These are phyloP conservation scores for Salisapilia sapeloensis DNA, from an alignment of 352 stramenopile species.

Conservation along the genomic window DNA sequence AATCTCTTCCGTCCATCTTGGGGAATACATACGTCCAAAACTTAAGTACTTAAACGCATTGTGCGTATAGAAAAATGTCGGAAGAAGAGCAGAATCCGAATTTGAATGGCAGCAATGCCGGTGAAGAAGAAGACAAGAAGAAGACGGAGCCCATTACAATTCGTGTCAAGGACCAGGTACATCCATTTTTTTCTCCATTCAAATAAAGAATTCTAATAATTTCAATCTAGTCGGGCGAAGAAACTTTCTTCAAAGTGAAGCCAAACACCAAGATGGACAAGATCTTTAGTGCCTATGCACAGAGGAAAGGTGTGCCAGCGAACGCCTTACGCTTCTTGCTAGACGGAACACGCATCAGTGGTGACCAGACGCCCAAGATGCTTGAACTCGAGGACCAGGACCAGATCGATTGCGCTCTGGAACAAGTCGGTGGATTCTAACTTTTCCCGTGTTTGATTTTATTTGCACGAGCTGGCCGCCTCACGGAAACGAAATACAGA, in stretches of 20 bases:
- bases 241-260: slow-evolving; percentile 99
- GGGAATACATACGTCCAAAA: no score
- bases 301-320: slow-evolving; percentile 86
- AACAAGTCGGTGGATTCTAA: slow-evolving; percentile 72
- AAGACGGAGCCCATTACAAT: slow-evolving; percentile 79
- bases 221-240: slow-evolving; percentile 67
- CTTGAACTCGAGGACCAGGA: slow-evolving; percentile 96
- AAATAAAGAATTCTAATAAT: not conserved
- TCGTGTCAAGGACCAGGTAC: slow-evolving; percentile 72
- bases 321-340: slow-evolving; percentile 90
- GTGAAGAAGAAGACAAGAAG: slow-evolving; percentile 77
- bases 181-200: slow-evolving; percentile 1
- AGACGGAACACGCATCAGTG: slow-evolving; percentile 89
- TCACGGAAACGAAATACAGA: no score
- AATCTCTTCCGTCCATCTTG: no score
- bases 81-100: slow-evolving; percentile 40
- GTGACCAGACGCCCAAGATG: slow-evolving; percentile 91
- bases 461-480: no score
- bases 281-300: slow-evolving; percentile 93
- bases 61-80: no score
- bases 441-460: slow-evolving; percentile 1
- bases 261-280: slow-evolving; percentile 98
- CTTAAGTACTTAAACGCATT: no score
- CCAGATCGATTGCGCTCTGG: slow-evolving; percentile 94
- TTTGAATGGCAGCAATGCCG: slow-evolving; percentile 18